Conservation (phyloP, 2,329 filamentous ascomycete species). For the Exophiala sideris region DNA sequence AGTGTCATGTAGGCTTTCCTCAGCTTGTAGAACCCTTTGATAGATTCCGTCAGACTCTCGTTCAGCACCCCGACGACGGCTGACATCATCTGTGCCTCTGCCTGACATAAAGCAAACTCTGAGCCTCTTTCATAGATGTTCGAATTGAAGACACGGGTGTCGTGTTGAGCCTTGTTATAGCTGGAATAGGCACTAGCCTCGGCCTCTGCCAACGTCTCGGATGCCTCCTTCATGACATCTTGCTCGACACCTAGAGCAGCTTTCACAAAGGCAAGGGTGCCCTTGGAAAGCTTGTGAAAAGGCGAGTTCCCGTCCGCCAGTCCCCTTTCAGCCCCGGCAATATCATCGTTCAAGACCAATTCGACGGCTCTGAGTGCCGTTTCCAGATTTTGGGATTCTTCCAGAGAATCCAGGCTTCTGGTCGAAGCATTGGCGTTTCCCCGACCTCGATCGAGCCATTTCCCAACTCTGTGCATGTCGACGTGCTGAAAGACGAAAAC, state of each 20-base stretch:
- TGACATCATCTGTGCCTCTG: slow-evolving; percentile 82
- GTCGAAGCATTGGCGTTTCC: slow-evolving; percentile 56
- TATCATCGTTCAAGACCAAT: slow-evolving; percentile 84
- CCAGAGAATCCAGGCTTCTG: slow-evolving; percentile 55
- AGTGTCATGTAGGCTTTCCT: slow-evolving; percentile 83
- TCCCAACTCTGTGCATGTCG: slow-evolving; percentile 25
- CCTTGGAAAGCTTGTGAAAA: slow-evolving; percentile 83
- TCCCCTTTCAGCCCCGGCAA: slow-evolving; percentile 73
- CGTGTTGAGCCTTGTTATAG: slow-evolving; percentile 69
- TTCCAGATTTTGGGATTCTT: slow-evolving; percentile 50
- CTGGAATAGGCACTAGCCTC: slow-evolving; percentile 75
- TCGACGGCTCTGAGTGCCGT: slow-evolving; percentile 51
- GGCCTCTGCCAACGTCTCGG: slow-evolving; percentile 66
- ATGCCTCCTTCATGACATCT: slow-evolving; percentile 81
- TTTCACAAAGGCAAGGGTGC: slow-evolving; percentile 78
- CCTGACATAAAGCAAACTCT: slow-evolving; percentile 80
- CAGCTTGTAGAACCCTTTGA: slow-evolving; percentile 90
- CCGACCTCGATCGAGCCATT: slow-evolving; percentile 64
- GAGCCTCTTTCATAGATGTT: slow-evolving; percentile 76
- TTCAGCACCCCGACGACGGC: slow-evolving; percentile 86
- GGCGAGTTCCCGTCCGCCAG: slow-evolving; percentile 71
- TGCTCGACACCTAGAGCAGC: slow-evolving; percentile 90
- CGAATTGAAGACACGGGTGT: slow-evolving; percentile 53
- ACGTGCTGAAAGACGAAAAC: neutral
- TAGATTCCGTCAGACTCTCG: slow-evolving; percentile 84